Conservation (phyloP, 495 filamentous ascomycete species). For the Penicillium desertorum region DNA sequence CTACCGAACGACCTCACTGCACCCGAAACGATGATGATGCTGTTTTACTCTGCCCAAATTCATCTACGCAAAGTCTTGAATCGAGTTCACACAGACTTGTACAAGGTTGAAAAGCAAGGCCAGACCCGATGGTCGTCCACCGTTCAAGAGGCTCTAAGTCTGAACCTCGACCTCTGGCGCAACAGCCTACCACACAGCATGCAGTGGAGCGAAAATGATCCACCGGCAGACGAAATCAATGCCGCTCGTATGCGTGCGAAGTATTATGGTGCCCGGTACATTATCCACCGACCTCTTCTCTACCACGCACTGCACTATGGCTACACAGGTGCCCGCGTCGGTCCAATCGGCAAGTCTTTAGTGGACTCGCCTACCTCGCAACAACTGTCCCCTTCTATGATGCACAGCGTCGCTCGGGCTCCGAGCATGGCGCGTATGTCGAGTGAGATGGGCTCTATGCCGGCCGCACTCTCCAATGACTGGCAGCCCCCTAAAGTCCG, state of each 20-base stretch:
- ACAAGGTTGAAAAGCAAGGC: slow-evolving; percentile 57
- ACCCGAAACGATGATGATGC: slow-evolving; percentile 54
- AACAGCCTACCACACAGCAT: slow-evolving; percentile 46
- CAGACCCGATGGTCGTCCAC: slow-evolving; percentile 32
- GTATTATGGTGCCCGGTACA: slow-evolving; percentile 87
- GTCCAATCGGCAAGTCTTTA: slow-evolving; percentile 22
- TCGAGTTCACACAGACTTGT: slow-evolving; percentile 74
- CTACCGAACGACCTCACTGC: slow-evolving; percentile 37
- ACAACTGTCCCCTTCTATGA: slow-evolving; percentile 34
- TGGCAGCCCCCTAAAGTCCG: slow-evolving; percentile 21
- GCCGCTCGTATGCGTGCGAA: slow-evolving; percentile 85
- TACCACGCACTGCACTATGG: slow-evolving; percentile 59
- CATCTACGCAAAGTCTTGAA: slow-evolving; percentile 85
- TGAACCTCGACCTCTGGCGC: slow-evolving; percentile 54
- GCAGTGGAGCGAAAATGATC: slow-evolving; percentile 66
- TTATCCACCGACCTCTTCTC: slow-evolving; percentile 83
- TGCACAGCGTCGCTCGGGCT: slow-evolving; percentile 21
- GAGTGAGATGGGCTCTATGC: slow-evolving; percentile 38
- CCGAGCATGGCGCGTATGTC: slow-evolving; percentile 35
- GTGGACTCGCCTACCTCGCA: slow-evolving; percentile 39
- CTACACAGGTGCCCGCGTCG: slow-evolving; percentile 29
- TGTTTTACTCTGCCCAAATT: slow-evolving; percentile 83
- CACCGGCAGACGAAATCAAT: slow-evolving; percentile 73
- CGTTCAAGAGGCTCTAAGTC: slow-evolving; percentile 40
- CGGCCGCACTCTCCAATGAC: slow-evolving; percentile 8